Evolutionary conservation across 2,329 filamentous ascomycete genomes (phyloP).

Genomic region (Westerdykella ornata): DNA sequence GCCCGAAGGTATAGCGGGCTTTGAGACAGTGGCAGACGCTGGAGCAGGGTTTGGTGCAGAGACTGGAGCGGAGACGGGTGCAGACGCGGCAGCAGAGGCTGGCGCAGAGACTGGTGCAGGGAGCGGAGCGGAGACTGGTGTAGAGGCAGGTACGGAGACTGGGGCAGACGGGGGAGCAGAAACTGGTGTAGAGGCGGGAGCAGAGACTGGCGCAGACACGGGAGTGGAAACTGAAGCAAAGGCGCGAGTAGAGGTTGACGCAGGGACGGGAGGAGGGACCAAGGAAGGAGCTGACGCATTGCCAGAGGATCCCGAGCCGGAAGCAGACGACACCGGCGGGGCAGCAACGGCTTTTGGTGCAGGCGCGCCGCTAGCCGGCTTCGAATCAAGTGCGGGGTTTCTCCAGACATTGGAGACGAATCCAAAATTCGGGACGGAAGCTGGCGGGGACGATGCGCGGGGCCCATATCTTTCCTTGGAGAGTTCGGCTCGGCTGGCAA

Average conservation of each 20-base stretch:
- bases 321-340: constrained; percentile 13
- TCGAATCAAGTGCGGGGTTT: constrained; percentile 34
- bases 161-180: constrained; percentile 15
- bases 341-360: constrained; percentile 23
- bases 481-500: constrained; percentile 42
- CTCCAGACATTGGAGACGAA: constrained; percentile 42
- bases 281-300: constrained; percentile 13
- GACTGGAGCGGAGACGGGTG: constrained; percentile 17
- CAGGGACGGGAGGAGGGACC: constrained; percentile 12
- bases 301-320: constrained; percentile 14
- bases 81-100: constrained; percentile 15
- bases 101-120: constrained; percentile 15
- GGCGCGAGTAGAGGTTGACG: constrained; percentile 7
- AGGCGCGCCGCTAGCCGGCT: constrained; percentile 20
- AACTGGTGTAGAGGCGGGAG: constrained; percentile 17
- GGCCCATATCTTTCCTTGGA: constrained; percentile 43
- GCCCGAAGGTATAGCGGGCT: constrained; percentile 36
- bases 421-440: constrained; percentile 53
- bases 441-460: constrained; percentile 47
- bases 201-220: constrained; percentile 16
- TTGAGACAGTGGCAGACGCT: constrained; percentile 15
- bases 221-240: constrained; percentile 14
- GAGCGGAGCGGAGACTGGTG: constrained; percentile 18
- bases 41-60: constrained; percentile 14
- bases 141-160: constrained; percentile 17